phyloP scores from a whole-genome alignment of 169 alveolate genomes.

The Plasmodium gonderi region DNA sequence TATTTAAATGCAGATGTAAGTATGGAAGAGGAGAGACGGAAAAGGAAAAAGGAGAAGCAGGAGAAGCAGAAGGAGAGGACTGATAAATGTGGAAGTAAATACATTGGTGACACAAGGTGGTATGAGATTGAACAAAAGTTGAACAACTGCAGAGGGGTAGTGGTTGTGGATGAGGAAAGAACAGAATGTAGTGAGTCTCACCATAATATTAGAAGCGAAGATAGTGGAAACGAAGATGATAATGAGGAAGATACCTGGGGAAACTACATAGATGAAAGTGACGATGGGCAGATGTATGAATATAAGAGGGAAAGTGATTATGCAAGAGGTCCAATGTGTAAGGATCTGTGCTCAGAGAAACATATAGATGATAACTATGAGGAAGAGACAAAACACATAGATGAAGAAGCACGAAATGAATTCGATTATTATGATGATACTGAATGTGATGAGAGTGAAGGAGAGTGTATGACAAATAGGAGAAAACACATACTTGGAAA shows the following conservation, averaged over 20 bases:
- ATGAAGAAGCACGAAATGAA: background rate
- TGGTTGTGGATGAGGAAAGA: background rate
- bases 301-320: background rate
- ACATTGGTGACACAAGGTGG: slow-evolving; percentile 58
- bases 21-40: background rate
- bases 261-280: background rate
- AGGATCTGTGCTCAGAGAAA: background rate
- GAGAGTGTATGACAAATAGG: background rate
- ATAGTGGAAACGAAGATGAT: background rate
- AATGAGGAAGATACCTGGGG: background rate
- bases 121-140: slow-evolving; percentile 41
- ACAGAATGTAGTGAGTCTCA: background rate
- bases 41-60: background rate
- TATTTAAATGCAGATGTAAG: background rate
- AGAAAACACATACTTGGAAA: too few species aligned
- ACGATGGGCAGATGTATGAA: background rate
- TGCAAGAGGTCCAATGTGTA: background rate
- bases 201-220: too few species aligned
- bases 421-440: background rate
- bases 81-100: background rate
- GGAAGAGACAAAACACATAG: background rate
- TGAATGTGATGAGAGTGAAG: background rate
- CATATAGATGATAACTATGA: background rate
- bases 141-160: slow-evolving; percentile 51
- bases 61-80: background rate